phyloP scores from a whole-genome alignment of 2,329 filamentous ascomycete genomes.

The Paecilomyces sp. region DNA sequence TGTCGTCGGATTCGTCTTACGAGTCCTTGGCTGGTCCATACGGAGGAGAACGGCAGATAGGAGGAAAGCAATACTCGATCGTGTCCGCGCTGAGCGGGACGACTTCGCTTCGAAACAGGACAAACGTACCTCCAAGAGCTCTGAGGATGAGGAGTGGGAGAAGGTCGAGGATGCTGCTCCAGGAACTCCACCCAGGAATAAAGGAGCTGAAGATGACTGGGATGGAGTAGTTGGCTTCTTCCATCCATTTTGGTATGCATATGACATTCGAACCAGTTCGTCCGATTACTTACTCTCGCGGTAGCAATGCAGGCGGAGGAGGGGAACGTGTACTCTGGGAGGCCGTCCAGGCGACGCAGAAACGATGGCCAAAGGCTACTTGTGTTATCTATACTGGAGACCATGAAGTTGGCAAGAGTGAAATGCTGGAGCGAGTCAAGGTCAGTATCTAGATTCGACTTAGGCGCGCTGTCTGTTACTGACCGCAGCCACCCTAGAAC shows the following conservation, averaged over 20 bases:
- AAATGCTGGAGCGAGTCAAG: conserved; percentile 71
- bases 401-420: conserved; percentile 73
- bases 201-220: conserved; percentile 55
- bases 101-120: conserved; percentile 19
- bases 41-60: conserved; percentile 58
- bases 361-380: conserved; percentile 78
- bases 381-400: conserved; percentile 95
- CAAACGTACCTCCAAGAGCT: conserved; percentile 18
- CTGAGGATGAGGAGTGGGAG: conserved; percentile 62
- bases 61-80: conserved; percentile 46
- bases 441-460: conserved; percentile 33
- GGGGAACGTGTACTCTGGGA: conserved; percentile 96
- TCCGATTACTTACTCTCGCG: conserved; percentile 2
- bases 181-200: conserved; percentile 39
- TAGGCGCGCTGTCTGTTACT: neutral
- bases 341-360: conserved; percentile 83
- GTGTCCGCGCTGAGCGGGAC: conserved; percentile 39
- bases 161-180: conserved; percentile 52
- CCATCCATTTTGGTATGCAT: conserved; percentile 82
- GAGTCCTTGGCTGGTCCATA: conserved; percentile 53
- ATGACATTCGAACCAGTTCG: conserved; percentile 1
- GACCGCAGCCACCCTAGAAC: conserved; percentile 42
- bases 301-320: conserved; percentile 87
- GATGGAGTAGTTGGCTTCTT: conserved; percentile 89
- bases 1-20: conserved; percentile 28